Evolutionary conservation across 495 filamentous ascomycete genomes (phyloP).

Genomic region (Glarea lozoyensis): DNA sequence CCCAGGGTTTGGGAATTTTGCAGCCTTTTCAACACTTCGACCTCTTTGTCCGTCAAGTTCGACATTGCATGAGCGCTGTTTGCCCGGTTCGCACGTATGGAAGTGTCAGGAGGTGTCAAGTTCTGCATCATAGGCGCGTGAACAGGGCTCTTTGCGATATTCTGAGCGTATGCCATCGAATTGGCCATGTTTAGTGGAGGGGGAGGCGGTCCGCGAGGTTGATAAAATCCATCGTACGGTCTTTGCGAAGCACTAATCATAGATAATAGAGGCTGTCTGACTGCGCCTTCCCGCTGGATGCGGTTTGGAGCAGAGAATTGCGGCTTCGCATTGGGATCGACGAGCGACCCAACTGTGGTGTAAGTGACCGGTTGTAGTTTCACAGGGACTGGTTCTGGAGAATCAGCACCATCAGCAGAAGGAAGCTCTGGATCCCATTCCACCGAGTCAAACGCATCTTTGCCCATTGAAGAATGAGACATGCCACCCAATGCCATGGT

Average conservation of each 20-base stretch:
- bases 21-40: background rate
- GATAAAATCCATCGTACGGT: slow-evolving; percentile 4
- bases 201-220: slow-evolving; percentile 7
- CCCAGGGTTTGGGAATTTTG: background rate
- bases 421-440: slow-evolving; percentile 15
- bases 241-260: slow-evolving; percentile 2
- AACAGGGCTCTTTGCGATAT: slow-evolving; percentile 8
- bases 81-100: too few species aligned
- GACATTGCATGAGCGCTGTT: background rate
- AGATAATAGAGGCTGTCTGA: slow-evolving; percentile 11
- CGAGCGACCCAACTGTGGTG: slow-evolving; percentile 23
- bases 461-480: too few species aligned
- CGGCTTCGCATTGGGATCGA: slow-evolving; percentile 15
- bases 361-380: slow-evolving; percentile 18
- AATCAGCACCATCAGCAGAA: slow-evolving; percentile 7
- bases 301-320: slow-evolving; percentile 21
- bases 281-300: slow-evolving; percentile 20
- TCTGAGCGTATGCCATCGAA: slow-evolving; percentile 18
- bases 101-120: too few species aligned
- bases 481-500: too few species aligned
- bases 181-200: slow-evolving; percentile 14
- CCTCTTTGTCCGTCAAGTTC: background rate
- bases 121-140: background rate
- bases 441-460: slow-evolving; percentile 13
- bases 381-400: slow-evolving; percentile 14